phyloP scores from a whole-genome alignment of 2,329 filamentous ascomycete species.

The Colletotrichum neosansevieriae region DNA sequence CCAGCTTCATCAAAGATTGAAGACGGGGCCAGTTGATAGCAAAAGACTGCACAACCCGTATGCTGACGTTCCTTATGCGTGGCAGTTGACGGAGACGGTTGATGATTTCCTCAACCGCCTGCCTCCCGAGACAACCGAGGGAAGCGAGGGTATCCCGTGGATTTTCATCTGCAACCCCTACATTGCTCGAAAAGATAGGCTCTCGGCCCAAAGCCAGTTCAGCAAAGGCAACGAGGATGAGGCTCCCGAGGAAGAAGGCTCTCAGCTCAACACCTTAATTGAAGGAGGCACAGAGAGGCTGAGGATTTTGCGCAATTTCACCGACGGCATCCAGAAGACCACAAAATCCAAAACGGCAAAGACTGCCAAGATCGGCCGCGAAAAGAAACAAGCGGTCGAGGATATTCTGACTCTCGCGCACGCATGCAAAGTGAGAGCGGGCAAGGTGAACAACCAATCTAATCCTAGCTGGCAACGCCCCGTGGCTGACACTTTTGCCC shows the following conservation, averaged over 20 bases:
- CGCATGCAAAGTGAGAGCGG: conserved; percentile 67
- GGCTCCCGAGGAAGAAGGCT: conserved; percentile 58
- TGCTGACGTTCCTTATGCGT: conserved; percentile 64
- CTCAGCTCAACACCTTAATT: conserved; percentile 62
- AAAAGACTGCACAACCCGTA: conserved; percentile 68
- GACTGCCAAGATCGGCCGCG: conserved; percentile 61
- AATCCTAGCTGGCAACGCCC: neutral
- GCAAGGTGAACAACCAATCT: conserved; percentile 66
- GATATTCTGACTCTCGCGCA: conserved; percentile 73
- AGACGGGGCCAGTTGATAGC: conserved; percentile 18
- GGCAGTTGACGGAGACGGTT: conserved; percentile 74
- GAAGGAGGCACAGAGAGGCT: conserved; percentile 65
- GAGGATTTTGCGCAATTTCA: conserved; percentile 59
- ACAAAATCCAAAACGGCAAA: conserved; percentile 52
- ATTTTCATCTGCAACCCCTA: conserved; percentile 80
- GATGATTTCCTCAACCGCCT: conserved; percentile 75
- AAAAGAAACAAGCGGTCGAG: conserved; percentile 61
- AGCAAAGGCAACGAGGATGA: conserved; percentile 63
- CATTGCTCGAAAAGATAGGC: conserved; percentile 52
- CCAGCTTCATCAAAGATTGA: conserved; percentile 17
- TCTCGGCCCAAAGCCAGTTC: conserved; percentile 49
- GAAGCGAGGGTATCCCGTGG: conserved; percentile 67
- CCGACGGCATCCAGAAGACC: conserved; percentile 58
- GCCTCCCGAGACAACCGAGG: conserved; percentile 72
- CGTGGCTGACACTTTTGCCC: conserved; percentile 4